A percentile compares a stretch with the other conserved stretches of the same genome.
phyloP scores from a whole-genome alignment of 2,329 filamentous ascomycete genomes.

The Stagonosporopsis chrysanthemi region DNA sequence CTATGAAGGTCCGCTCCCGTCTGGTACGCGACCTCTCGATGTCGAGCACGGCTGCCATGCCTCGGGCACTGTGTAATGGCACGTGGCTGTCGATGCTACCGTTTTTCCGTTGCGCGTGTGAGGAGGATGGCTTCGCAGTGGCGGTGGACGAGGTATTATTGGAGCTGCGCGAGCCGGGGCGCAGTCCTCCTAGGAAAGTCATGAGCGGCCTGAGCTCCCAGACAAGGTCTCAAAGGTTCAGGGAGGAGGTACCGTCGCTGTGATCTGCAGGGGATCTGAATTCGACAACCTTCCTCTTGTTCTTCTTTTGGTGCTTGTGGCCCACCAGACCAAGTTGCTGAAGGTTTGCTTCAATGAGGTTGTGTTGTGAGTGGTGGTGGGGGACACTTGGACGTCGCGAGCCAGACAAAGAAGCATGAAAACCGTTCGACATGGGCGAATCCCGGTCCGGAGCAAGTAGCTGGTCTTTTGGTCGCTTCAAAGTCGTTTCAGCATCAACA shows the following conservation, averaged over 20 bases:
- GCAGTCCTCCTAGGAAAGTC: constrained; percentile 51
- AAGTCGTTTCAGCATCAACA: constrained; percentile 51
- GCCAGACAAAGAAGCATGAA: constrained; percentile 44
- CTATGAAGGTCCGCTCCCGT: constrained; percentile 92
- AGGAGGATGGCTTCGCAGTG: constrained; percentile 30
- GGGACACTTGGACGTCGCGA: constrained; percentile 32
- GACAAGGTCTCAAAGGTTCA: constrained; percentile 39
- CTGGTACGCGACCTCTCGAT: constrained; percentile 80
- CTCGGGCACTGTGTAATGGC: constrained; percentile 47
- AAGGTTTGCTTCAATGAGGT: constrained; percentile 45
- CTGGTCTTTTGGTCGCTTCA: constrained; percentile 49
- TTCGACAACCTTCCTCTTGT: constrained; percentile 44
- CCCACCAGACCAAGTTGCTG: constrained; percentile 44
- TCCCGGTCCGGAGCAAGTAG: constrained; percentile 34
- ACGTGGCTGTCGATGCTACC: constrained; percentile 36
- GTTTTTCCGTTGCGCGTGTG: constrained; percentile 32
- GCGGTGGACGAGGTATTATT: constrained; percentile 26
- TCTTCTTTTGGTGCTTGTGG: constrained; percentile 30
- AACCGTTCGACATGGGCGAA: constrained; percentile 48
- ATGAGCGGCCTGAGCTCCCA: constrained; percentile 50
- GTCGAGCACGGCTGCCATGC: constrained; percentile 72
- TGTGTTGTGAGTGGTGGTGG: constrained; percentile 30
- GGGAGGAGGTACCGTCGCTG: constrained; percentile 43
- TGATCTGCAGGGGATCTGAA: constrained; percentile 42
- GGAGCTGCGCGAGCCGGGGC: constrained; percentile 48